Evolutionary conservation across 1,284 basidiomycete genomes (phyloP), one percentile per base, ranked within the genome.

Genomic region (Ceratobasidium theobromae): DNA sequence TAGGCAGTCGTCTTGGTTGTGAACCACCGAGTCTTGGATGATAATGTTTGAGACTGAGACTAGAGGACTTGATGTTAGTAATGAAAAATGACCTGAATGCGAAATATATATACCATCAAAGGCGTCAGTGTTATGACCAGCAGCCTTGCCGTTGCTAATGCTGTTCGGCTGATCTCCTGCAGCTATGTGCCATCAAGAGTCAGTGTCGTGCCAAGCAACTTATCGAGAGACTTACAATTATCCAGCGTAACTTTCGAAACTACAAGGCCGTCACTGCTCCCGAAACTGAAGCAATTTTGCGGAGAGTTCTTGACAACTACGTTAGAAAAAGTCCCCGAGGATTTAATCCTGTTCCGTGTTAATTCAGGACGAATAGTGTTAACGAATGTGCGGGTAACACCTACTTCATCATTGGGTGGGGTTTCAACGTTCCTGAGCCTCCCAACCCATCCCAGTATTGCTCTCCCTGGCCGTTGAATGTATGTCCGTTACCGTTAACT

Each of bases 391-490:
- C n/a, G 35, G 16, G 16, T 38, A 23, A 14, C 2, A 62, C 60
- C 21, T 8, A 65, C 60, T 74, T 75, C 78, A 74, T 74, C 72
- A 76, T 49, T 73, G 79, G 62, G 75, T 79, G 78, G 6, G 82
- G 82, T 65, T 84, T 84, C 3, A 71, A 62, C 8, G 78, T 77
- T 38, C 77, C 75, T 40, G 67, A 74, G 21, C 73, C 69, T 23
- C 81, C 81, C 18, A 71, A 71, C 9, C 82, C 81, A 53, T 83
- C 81, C 80, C 82, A 84, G 67, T 83, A 81, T 53, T 75, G 76
- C 2, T 75, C 73, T 9, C 78, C 78, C 69, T 78, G 76, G 1
- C 82, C 82, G 69, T 84, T 76, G 69, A 81, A 81, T 1, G 54
- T 76, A 54, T 82, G 72, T 3, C 77, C 77, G 48, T 82, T 79